Percentiles rank a stretch among this genome's conserved stretches.
phyloP scores from a whole-genome alignment of 805 yeast genomes.

The Monosporozyma solicola region DNA sequence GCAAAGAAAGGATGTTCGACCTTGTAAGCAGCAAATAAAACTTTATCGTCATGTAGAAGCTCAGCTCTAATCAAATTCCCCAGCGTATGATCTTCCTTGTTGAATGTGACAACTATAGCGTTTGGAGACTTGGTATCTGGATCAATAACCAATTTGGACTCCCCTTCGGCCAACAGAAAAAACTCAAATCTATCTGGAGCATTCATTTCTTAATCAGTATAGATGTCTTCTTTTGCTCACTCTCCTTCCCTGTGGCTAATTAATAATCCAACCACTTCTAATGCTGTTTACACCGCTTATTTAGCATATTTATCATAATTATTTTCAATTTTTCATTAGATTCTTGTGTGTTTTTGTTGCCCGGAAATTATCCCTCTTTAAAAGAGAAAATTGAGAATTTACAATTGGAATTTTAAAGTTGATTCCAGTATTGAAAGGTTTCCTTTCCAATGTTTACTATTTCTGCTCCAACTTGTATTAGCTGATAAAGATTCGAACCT shows the following conservation, averaged over 20 bases:
- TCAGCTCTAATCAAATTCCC: slow-evolving; percentile 87
- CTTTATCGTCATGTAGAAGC: slow-evolving; percentile 74
- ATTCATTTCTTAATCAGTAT: slow-evolving; percentile 48
- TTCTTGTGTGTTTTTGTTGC: neutral
- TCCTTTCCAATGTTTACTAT: neutral
- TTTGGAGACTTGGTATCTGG: slow-evolving; percentile 95
- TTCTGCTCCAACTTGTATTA: neutral
- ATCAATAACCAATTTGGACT: slow-evolving; percentile 79
- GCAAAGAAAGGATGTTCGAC: slow-evolving; percentile 98
- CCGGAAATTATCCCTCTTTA: neutral
- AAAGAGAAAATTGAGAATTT: neutral
- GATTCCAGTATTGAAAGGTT: neutral
- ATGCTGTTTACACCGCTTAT: neutral
- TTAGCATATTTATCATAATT: neutral
- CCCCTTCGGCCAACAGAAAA: slow-evolving; percentile 95
- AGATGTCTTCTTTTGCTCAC: neutral
- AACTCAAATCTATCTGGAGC: slow-evolving; percentile 99
- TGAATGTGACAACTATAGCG: slow-evolving; percentile 85
- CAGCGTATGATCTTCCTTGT: slow-evolving; percentile 94
- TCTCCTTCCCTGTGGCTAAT: neutral
- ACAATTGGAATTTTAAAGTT: neutral
- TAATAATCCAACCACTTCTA: neutral
- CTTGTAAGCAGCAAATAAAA: slow-evolving; percentile 94
- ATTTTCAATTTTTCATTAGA: neutral
- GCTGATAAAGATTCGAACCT: neutral